phyloP scores from a whole-genome alignment of 2,329 filamentous ascomycete species.

The Ophioceras dolichostomum region DNA sequence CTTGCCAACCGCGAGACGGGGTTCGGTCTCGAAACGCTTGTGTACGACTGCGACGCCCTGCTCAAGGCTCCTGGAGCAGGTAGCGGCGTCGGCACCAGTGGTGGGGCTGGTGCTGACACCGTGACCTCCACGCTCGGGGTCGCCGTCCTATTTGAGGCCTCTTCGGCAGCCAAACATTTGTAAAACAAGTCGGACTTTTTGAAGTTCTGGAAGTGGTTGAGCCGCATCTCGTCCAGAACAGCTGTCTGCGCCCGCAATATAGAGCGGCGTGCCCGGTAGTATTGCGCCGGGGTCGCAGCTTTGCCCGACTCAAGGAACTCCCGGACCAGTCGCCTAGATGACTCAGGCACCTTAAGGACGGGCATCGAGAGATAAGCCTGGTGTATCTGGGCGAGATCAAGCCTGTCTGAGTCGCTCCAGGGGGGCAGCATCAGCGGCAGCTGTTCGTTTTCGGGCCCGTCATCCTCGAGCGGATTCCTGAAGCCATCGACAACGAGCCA shows the following conservation, averaged over 20 bases:
- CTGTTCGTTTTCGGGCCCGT: conserved; percentile 58
- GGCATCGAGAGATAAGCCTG: conserved; percentile 76
- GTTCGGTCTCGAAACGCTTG: conserved; percentile 23
- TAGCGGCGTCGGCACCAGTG: too few relatives aligned
- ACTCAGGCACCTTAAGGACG: conserved; percentile 65
- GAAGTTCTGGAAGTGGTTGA: conserved; percentile 70
- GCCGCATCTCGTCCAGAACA: conserved; percentile 75
- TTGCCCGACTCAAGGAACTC: conserved; percentile 70
- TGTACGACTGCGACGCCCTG: conserved; percentile 22
- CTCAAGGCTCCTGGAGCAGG: too few relatives aligned
- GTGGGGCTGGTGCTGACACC: too few relatives aligned
- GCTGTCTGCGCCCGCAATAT: conserved; percentile 73
- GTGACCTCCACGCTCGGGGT: too few relatives aligned
- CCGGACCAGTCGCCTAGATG: conserved; percentile 57
- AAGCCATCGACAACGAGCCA: conserved; percentile 98
- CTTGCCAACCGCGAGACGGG: conserved; percentile 28
- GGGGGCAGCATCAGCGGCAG: conserved; percentile 47
- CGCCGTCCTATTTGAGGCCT: conserved; percentile 33
- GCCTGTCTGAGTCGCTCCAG: conserved; percentile 76
- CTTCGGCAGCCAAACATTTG: conserved; percentile 87
- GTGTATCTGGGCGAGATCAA: conserved; percentile 82
- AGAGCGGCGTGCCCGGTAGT: conserved; percentile 68
- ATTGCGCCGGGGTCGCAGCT: conserved; percentile 66
- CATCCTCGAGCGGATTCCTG: conserved; percentile 85
- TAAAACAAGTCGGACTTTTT: conserved; percentile 91